A percentile compares a stretch with the other conserved stretches of the same genome.
These are phyloP conservation scores for Mycena sp. DNA, from an alignment of 1,284 basidiomycete genomes.

Conservation along the genomic window DNA sequence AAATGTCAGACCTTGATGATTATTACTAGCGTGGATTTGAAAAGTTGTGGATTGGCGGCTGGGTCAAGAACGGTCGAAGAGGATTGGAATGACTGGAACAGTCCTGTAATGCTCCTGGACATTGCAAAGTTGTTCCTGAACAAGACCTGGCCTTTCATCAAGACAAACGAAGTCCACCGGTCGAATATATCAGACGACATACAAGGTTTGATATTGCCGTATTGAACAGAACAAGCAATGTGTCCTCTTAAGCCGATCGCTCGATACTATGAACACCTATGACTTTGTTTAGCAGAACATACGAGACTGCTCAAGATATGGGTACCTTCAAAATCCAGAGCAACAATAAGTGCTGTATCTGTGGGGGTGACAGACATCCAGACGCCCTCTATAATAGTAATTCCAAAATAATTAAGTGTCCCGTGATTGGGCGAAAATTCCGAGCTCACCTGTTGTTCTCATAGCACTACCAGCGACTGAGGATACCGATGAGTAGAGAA, in stretches of 20 bases:
- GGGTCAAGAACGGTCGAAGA: constrained; percentile 68
- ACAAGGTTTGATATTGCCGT: constrained; percentile 72
- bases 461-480: constrained; percentile 67
- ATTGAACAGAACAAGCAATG: constrained; percentile 69
- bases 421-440: background rate
- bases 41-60: constrained; percentile 60
- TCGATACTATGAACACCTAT: constrained; percentile 62
- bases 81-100: constrained; percentile 73
- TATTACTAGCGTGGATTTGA: constrained; percentile 66
- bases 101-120: constrained; percentile 62
- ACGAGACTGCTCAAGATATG: background rate
- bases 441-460: constrained; percentile 58
- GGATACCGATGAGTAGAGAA: background rate
- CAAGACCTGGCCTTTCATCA: constrained; percentile 51
- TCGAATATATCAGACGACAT: constrained; percentile 3
- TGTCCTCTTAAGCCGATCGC: constrained; percentile 69
- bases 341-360: constrained; percentile 59
- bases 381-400: constrained; percentile 55
- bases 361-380: constrained; percentile 77
- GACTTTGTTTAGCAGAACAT: background rate
- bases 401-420: background rate
- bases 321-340: constrained; percentile 70
- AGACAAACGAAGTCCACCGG: background rate
- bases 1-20: constrained; percentile 64
- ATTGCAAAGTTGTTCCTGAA: constrained; percentile 74